Conservation (phyloP, 257 asterid genomes). For the Anisodus tanguticus region DNA sequence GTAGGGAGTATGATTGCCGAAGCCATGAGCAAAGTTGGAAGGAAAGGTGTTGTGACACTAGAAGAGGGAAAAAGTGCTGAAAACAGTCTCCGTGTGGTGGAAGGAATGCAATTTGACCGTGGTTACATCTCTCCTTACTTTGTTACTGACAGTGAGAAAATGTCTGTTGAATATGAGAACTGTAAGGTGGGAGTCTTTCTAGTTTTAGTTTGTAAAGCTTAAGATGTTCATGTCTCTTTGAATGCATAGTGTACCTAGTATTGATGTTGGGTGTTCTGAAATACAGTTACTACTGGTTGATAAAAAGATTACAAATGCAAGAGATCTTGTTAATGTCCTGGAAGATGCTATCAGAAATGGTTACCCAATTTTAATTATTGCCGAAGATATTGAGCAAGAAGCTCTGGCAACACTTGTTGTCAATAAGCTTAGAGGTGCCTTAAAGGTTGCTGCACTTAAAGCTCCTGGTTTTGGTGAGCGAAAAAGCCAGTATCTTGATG, state of each 20-base stretch:
- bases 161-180: constrained; percentile 90
- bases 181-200: constrained; percentile 70
- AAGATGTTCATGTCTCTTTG: not conserved
- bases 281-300: constrained; percentile 82
- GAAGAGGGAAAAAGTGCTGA: constrained; percentile 89
- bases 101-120: constrained; percentile 99
- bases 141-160: constrained; percentile 91
- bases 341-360: constrained; percentile 92
- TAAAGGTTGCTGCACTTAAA: constrained; percentile 93
- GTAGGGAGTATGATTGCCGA: constrained; percentile 95
- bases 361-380: constrained; percentile 82
- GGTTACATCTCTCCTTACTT: constrained; percentile 93
- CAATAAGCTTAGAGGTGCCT: constrained; percentile 88
- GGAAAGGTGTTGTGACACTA: constrained; percentile 96
- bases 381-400: constrained; percentile 96
- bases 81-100: constrained; percentile 77
- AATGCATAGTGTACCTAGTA: not conserved
- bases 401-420: constrained; percentile 95
- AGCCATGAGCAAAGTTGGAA: constrained; percentile 94
- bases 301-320: constrained; percentile 87
- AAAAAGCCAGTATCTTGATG: constrained; percentile 96
- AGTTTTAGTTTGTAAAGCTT: not conserved
- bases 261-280: constrained; percentile 28
- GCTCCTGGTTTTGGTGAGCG: constrained; percentile 99
- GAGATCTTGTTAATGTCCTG: constrained; percentile 71